Conservation (phyloP, 2,329 filamentous ascomycete species). For the Penicillium rolfsii region DNA sequence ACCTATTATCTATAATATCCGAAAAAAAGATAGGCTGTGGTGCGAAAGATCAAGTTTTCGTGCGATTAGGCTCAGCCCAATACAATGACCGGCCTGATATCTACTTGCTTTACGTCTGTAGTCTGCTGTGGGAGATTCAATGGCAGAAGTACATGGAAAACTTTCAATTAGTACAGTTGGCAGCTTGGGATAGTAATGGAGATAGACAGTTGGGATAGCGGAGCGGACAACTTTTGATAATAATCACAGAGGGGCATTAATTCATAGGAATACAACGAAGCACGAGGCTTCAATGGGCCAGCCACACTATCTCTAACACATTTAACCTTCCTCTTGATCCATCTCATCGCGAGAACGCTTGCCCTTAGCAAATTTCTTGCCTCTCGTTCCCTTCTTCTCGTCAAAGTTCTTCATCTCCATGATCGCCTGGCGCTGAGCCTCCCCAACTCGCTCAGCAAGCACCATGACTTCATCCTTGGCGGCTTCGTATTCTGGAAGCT, state of each 20-base stretch:
- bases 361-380: conserved; percentile 56
- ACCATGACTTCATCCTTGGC: conserved; percentile 85
- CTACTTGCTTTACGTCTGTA: no score
- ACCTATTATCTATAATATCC: no score
- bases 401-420: conserved; percentile 80
- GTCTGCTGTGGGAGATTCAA: no score
- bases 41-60: no score
- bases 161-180: not conserved
- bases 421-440: conserved; percentile 79
- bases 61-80: no score
- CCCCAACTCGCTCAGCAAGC: conserved; percentile 74
- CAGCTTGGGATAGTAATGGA: no score
- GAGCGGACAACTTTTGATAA: conserved; percentile 12
- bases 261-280: conserved; percentile 14
- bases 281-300: conserved; percentile 9
- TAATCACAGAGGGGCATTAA: conserved; percentile 11
- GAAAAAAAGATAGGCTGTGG: no score
- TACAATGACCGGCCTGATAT: no score
- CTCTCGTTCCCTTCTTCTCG: conserved; percentile 64
- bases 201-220: no score
- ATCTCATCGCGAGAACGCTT: conserved; percentile 65
- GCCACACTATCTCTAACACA: conserved; percentile 3
- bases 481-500: conserved; percentile 69
- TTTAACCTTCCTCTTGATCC: conserved; percentile 73
- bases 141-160: not conserved